Evolutionary conservation across 371 early-diverging fungal genomes (phyloP).

Genomic region (Mortierella sp.): DNA sequence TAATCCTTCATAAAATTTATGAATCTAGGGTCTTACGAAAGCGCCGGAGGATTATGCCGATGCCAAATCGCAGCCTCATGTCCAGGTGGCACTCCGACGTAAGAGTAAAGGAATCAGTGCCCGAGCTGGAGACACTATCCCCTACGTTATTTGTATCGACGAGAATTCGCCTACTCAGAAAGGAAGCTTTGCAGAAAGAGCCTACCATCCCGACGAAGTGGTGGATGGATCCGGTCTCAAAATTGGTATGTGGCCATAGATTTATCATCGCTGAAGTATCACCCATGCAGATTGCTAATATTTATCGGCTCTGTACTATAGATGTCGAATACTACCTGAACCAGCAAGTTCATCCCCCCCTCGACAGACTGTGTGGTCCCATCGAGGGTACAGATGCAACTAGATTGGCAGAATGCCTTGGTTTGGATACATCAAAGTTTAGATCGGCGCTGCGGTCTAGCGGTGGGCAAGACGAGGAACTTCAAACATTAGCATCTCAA

Average conservation of each 20-base stretch:
- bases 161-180: slow-evolving; percentile 59
- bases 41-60: slow-evolving; percentile 94
- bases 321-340: slow-evolving; percentile 98
- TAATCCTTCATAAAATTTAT: background rate
- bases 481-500: slow-evolving; percentile 85
- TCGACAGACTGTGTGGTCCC: slow-evolving; percentile 90
- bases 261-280: background rate
- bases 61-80: slow-evolving; percentile 94
- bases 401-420: slow-evolving; percentile 89
- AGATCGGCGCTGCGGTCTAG: slow-evolving; percentile 42
- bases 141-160: slow-evolving; percentile 94
- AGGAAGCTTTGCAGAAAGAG: slow-evolving; percentile 79
- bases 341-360: slow-evolving; percentile 97
- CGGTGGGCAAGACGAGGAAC: slow-evolving; percentile 60
- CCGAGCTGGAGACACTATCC: slow-evolving; percentile 94
- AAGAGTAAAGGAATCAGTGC: slow-evolving; percentile 77
- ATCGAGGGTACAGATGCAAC: slow-evolving; percentile 90
- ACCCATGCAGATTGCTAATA: background rate
- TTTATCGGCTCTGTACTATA: slow-evolving; percentile 25
- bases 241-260: slow-evolving; percentile 61
- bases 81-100: slow-evolving; percentile 94
- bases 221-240: slow-evolving; percentile 64
- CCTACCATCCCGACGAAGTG: slow-evolving; percentile 91
- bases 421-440: slow-evolving; percentile 84
- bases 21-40: slow-evolving; percentile 85